Percentiles rank a stretch among this genome's conserved stretches.
Conservation (phyloP, 176 grass and related monocot species). For the Coix lacrymajobi region DNA sequence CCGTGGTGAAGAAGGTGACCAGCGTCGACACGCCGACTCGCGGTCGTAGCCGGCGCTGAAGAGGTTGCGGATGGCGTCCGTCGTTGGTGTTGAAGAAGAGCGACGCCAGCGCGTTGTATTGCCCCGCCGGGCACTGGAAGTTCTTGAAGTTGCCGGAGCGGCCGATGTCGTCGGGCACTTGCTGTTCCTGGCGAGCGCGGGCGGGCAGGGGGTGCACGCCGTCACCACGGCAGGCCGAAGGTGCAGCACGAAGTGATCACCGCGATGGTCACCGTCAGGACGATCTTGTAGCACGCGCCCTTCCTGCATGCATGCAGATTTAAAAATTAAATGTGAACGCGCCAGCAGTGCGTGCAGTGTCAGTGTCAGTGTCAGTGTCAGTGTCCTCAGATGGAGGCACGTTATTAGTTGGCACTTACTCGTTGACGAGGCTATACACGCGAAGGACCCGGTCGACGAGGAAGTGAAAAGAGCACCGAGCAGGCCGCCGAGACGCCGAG, state of each 20-base stretch:
- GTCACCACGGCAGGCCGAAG: conserved; percentile 48
- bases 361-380: neutral
- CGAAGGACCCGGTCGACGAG: conserved; percentile 42
- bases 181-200: neutral
- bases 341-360: neutral
- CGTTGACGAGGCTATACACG: conserved; percentile 42
- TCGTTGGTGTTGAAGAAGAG: conserved; percentile 80
- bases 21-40: conserved; percentile 42
- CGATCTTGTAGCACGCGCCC: conserved; percentile 58
- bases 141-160: conserved; percentile 72
- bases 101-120: conserved; percentile 67
- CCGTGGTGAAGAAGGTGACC: conserved; percentile 33
- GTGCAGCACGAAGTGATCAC: conserved; percentile 63
- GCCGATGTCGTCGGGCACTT: conserved; percentile 56
- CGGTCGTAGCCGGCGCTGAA: conserved; percentile 35
- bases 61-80: conserved; percentile 70
- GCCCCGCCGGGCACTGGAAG: conserved; percentile 46
- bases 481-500: conserved; percentile 49
- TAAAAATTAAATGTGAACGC: conserved; percentile 8
- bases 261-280: conserved; percentile 48
- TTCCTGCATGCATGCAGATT: no score
- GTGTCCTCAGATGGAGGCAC: no score
- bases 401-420: conserved; percentile 25
- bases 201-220: conserved; percentile 43
- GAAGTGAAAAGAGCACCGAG: conserved; percentile 55